Evolutionary conservation across 164 flowering plant species (phyloP), one percentile per base, ranked within the genome.

Genomic region (Berberis vulgaris): DNA sequence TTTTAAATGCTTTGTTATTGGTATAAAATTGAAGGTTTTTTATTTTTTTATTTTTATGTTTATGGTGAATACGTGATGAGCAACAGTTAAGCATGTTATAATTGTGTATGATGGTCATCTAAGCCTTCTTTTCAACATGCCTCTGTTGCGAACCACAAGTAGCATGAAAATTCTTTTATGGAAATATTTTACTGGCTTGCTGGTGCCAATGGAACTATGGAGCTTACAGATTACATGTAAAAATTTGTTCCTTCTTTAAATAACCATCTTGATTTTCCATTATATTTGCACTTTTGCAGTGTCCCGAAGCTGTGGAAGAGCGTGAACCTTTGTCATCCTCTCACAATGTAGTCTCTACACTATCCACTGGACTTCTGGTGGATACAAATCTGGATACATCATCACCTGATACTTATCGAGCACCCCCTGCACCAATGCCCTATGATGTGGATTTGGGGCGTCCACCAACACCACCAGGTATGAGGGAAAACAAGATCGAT

Each of bases 371-470:
- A 49, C 69, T 86, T 46, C 62, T 86, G 60, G 77, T 81, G 66
- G 84, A 84, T 73, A 65, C 80, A 49, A 77, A 84, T 70, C 74
- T 86, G 59, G 88, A 86, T 65, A 73, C 82, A 12, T 81, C 96
- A 61, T 68, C 67, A 8, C 87, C 87, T 63, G 95, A 90, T 69
- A 84, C 87, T 57, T 88, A 74, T 65, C 78, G 85, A 4, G 71
- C 90, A 12, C 97, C 94, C 67, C 97, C 92, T 65, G 73, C 82
- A 55, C 97, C 97, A 41, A 49, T 90, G 65, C 97, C 92, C 13
- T 88, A 81, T 68, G 86, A 86, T 75, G 68, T 67, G 68, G 85
- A 75, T 68, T 68, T 83, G 39, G 85, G 90, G 46, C 70, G 72
- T 59, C 84, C 82, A 7, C 82, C 59, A 58, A 67, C 76, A 11